phyloP scores from a whole-genome alignment of 2,329 filamentous ascomycete genomes.

The Xylaria sp. region DNA sequence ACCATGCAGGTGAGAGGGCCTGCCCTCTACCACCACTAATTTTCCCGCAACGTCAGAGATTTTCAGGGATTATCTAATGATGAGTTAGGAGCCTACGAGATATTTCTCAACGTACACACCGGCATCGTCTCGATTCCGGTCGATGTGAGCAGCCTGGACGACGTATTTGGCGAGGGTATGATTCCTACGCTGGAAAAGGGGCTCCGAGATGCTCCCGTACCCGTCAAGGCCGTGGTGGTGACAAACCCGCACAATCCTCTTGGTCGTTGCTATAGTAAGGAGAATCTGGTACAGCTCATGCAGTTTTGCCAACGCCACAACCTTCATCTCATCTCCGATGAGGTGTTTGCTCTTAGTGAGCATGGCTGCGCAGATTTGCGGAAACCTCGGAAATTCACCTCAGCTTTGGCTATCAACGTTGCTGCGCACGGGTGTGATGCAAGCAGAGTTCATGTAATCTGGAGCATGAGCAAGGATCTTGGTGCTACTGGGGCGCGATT shows the following conservation, averaged over 20 bases:
- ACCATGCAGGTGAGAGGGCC: too few species aligned
- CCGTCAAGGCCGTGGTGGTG: slow-evolving; percentile 46
- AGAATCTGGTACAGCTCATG: slow-evolving; percentile 58
- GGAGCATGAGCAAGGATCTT: slow-evolving; percentile 17
- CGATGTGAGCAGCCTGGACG: not conserved
- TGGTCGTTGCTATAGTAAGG: slow-evolving; percentile 58
- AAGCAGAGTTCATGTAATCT: not conserved
- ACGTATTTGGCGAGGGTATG: not conserved
- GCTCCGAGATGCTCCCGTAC: not conserved
- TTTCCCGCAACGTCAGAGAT: too few species aligned
- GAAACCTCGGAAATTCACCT: slow-evolving; percentile 49
- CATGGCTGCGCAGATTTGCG: slow-evolving; percentile 46
- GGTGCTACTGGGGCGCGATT: slow-evolving; percentile 21
- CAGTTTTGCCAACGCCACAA: slow-evolving; percentile 60
- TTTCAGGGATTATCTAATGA: not conserved
- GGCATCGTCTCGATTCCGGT: not conserved
- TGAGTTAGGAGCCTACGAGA: not conserved
- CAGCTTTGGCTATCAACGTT: slow-evolving; percentile 51
- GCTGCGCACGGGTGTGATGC: slow-evolving; percentile 16
- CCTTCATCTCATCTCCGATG: slow-evolving; percentile 67
- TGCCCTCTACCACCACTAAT: too few species aligned
- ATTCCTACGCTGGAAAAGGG: not conserved
- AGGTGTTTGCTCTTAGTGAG: slow-evolving; percentile 68
- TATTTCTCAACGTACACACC: slow-evolving; percentile 1
- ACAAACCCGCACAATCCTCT: slow-evolving; percentile 66